Percentiles rank a stretch among this genome's conserved stretches.
These are phyloP conservation scores for Venturia effusa DNA, from an alignment of 2,329 filamentous ascomycete species.

Conservation along the genomic window DNA sequence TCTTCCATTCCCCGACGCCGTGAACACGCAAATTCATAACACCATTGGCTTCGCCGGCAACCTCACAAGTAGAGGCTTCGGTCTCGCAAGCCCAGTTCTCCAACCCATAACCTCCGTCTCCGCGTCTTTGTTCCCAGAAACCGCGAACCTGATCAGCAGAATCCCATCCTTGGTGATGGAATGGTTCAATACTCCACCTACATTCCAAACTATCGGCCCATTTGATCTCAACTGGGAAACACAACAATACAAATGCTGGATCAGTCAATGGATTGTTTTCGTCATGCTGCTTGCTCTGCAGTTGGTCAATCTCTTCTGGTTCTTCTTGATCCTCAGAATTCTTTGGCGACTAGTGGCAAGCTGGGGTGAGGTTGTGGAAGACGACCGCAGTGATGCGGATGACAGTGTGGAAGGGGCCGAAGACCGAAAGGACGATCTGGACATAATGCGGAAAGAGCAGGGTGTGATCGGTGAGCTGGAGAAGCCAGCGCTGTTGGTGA, in stretches of 20 bases:
- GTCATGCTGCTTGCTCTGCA: constrained; percentile 56
- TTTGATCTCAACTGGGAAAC: constrained; percentile 68
- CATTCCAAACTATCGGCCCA: constrained; percentile 64
- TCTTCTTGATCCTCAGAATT: constrained; percentile 66
- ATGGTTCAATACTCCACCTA: constrained; percentile 18
- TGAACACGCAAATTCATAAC: constrained; percentile 7
- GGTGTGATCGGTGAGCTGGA: background rate
- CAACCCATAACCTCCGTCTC: background rate
- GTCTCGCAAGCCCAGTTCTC: background rate
- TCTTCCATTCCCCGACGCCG: constrained; percentile 5
- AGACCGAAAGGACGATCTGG: constrained; percentile 14
- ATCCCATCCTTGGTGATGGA: background rate
- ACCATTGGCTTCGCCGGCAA: background rate
- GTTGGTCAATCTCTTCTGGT: constrained; percentile 71
- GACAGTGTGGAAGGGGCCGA: constrained; percentile 42
- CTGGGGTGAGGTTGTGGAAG: constrained; percentile 42
- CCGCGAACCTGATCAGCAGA: background rate
- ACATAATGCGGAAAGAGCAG: constrained; percentile 16
- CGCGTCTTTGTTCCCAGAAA: constrained; percentile 8
- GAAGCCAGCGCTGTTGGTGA: constrained; percentile 1
- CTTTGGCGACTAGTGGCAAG: constrained; percentile 58
- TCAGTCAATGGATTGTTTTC: constrained; percentile 59
- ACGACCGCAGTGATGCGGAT: constrained; percentile 65
- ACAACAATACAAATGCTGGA: constrained; percentile 64
- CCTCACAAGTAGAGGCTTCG: background rate